These are phyloP conservation scores for Filosporella fistucella DNA, from an alignment of 495 filamentous ascomycete species.

Conservation along the genomic window DNA sequence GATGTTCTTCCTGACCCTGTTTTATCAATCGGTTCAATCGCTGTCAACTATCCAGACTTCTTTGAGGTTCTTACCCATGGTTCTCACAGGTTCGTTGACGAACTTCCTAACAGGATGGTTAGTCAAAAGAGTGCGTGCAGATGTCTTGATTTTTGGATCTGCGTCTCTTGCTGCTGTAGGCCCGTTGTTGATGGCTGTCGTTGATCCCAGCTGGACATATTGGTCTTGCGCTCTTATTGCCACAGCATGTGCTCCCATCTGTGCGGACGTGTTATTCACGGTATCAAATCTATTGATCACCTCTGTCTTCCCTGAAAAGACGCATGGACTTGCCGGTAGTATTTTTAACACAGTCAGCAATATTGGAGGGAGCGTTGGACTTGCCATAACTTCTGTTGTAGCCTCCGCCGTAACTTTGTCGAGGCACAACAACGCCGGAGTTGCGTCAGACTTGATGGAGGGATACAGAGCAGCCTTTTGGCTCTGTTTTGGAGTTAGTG, in stretches of 20 bases:
- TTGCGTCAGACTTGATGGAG: constrained; percentile 39
- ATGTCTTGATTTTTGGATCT: constrained; percentile 39
- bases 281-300: constrained; percentile 59
- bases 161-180: constrained; percentile 38
- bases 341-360: constrained; percentile 63
- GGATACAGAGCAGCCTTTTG: constrained; percentile 60
- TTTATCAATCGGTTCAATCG: constrained; percentile 46
- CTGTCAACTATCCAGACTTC: constrained; percentile 41
- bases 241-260: constrained; percentile 44
- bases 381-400: constrained; percentile 52
- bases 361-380: constrained; percentile 54
- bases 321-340: constrained; percentile 57
- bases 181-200: constrained; percentile 51
- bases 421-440: constrained; percentile 20
- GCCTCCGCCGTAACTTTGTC: constrained; percentile 43
- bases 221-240: constrained; percentile 53
- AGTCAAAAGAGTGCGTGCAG: constrained; percentile 47
- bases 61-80: constrained; percentile 50
- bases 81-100: constrained; percentile 44
- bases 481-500: constrained; percentile 48
- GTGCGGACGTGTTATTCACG: constrained; percentile 56
- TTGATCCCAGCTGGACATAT: constrained; percentile 42
- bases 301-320: constrained; percentile 49
- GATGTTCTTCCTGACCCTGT: constrained; percentile 45
- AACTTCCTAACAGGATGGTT: constrained; percentile 53